Evolutionary conservation across 768 basidiomycete genomes (phyloP), one percentile per base, ranked within the genome.

Genomic region (Epithele typhae): DNA sequence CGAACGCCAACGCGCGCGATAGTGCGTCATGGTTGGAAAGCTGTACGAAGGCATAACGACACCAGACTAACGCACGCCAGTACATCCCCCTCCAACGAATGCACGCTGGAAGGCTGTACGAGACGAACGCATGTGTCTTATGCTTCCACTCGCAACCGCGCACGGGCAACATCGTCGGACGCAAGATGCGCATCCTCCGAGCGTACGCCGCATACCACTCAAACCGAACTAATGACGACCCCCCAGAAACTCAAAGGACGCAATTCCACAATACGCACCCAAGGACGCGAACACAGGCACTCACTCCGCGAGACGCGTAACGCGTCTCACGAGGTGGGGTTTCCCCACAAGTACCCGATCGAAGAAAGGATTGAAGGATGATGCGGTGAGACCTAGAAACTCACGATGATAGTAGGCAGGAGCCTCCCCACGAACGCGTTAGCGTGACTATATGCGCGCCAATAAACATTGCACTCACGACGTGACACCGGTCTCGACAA

Each of bases 401-500:
- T 45, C 22, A 90, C 87, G 54, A 90, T 87, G 46, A 90, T 68
- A 14, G 60, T 67, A 8, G 66, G 61, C 39, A 59, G 57, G 18
- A 62, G 46, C 37, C 62, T 57, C 30, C 40, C 33, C 18, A 23
- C 40, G 37, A 23, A 48, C 19, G 32, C 37, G 53, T 49, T 40
- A 35, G 46, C 35, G 25, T 36, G 25, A 36, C 24, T 45, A 25
- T 25, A 52, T 23, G 40, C 18, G 41, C 17, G 14, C 39, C 53
- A 43, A 56, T 35, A 25, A 8, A 7, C 17, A 6, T 6, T 7
- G 35, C n/a, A 76, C 83, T 59, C 68, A 90, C 81, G 87, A 84
- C 19, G 92, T 95, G 3, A 91, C 87, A 10, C 92, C 92, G 1
- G 90, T 92, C 67, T 92, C 87, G 17, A 83, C 76, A 37, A 95